Conservation (phyloP, 768 basidiomycete genomes). For the Suillus cothurnatus region DNA sequence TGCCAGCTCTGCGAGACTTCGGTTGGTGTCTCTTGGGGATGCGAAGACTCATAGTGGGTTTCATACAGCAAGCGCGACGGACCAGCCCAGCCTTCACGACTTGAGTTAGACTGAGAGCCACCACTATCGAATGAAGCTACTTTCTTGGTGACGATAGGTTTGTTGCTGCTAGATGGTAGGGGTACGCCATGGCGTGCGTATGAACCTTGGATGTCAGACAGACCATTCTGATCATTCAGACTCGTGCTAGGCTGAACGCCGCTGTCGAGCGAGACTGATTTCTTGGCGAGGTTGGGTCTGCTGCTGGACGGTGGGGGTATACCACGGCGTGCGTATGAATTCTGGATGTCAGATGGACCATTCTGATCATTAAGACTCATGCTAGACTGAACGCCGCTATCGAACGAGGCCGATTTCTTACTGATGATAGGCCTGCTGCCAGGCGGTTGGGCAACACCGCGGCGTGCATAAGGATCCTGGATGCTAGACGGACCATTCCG, state of each 20-base stretch:
- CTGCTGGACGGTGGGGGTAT: neutral
- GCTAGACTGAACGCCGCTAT: no score
- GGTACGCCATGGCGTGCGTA: constrained; percentile 9
- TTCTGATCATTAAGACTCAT: no score
- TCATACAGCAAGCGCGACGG: constrained; percentile 25
- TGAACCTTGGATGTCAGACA: neutral
- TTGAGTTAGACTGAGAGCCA: constrained; percentile 22
- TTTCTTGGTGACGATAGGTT: constrained; percentile 26
- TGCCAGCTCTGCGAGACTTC: constrained; percentile 33
- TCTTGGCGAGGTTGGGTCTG: neutral
- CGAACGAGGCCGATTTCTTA: constrained; percentile 6
- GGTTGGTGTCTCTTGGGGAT: constrained; percentile 29
- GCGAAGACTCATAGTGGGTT: constrained; percentile 25
- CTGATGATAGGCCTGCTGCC: constrained; percentile 31
- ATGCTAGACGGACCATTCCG: neutral
- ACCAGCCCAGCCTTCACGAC: constrained; percentile 25
- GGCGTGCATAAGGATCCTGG: neutral
- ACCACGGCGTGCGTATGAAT: neutral
- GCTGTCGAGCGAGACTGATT: neutral
- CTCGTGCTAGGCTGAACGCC: neutral
- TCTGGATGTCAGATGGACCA: no score
- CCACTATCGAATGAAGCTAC: constrained; percentile 25
- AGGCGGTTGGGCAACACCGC: constrained; percentile 20
- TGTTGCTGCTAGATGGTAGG: constrained; percentile 26
- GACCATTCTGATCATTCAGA: neutral